Evolutionary conservation across 1,284 basidiomycete species (phyloP).

Genomic region (Pyrrhoderma noxium): DNA sequence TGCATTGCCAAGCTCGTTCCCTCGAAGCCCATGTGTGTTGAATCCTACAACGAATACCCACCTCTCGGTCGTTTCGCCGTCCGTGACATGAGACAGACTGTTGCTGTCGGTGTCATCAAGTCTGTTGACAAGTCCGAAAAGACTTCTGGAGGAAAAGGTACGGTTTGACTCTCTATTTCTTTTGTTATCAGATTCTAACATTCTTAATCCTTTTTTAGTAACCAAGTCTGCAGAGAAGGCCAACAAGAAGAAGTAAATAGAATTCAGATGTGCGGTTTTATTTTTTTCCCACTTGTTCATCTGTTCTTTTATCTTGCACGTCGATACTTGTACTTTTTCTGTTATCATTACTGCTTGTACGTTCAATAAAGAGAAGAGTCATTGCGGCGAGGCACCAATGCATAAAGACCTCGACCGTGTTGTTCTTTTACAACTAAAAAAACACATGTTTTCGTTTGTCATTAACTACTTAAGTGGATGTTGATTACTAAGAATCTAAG

Average conservation of each 20-base stretch:
- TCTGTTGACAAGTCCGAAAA: conserved; percentile 91
- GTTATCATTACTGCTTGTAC: conserved; percentile 28
- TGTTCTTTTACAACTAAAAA: not conserved
- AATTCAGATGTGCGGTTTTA: conserved; percentile 34
- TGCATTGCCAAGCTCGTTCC: conserved; percentile 98
- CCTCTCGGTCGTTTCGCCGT: conserved; percentile 99
- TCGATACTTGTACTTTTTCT: conserved; percentile 31
- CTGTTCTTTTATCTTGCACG: conserved; percentile 28
- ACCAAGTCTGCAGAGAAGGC: conserved; percentile 97
- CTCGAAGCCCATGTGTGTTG: conserved; percentile 97
- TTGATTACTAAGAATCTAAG: no score
- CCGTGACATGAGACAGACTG: conserved; percentile 97
- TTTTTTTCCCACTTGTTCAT: conserved; percentile 39
- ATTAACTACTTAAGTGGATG: no score
- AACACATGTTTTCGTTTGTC: not conserved
- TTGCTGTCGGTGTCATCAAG: conserved; percentile 97
- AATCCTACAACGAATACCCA: conserved; percentile 96
- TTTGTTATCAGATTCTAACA: no score
- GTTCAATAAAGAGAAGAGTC: conserved; percentile 41
- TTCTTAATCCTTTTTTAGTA: conserved; percentile 40
- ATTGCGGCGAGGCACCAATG: conserved; percentile 21
- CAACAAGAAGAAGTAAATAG: conserved; percentile 87
- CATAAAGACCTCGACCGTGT: conserved; percentile 6
- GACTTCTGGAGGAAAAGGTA: conserved; percentile 71
- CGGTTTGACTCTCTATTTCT: conserved; percentile 31